These are phyloP conservation scores for Fusarium sp. DNA, from an alignment of 2,329 filamentous ascomycete species.

Conservation along the genomic window DNA sequence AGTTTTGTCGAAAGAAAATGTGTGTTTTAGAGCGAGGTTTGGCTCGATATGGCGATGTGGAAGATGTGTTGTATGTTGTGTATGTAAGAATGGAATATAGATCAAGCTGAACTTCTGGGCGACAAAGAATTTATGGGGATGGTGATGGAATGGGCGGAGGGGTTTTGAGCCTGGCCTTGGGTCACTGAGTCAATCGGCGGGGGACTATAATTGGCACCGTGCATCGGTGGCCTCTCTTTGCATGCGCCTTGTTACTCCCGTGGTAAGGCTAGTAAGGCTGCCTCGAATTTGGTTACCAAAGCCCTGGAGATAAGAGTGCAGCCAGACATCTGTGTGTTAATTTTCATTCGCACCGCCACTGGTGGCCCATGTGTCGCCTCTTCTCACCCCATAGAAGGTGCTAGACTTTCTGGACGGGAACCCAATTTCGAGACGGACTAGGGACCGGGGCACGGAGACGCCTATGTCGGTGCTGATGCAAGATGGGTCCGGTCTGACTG, in stretches of 20 bases:
- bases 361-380: conserved; percentile 21
- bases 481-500: conserved; percentile 8
- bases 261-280: conserved; percentile 28
- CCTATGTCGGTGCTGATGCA: not conserved
- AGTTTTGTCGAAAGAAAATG: conserved; percentile 38
- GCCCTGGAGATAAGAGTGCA: conserved; percentile 5
- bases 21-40: not conserved
- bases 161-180: conserved; percentile 6
- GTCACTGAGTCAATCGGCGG: conserved; percentile 51
- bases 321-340: not conserved
- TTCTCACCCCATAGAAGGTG: conserved; percentile 40
- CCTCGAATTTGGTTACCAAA: not conserved
- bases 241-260: conserved; percentile 17
- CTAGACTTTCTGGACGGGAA: conserved; percentile 36
- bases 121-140: conserved; percentile 43
- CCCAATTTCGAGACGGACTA: not conserved
- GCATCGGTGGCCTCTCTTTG: conserved; percentile 30
- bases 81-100: conserved; percentile 22
- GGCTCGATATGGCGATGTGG: not conserved
- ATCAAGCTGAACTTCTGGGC: conserved; percentile 29
- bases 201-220: conserved; percentile 34
- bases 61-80: conserved; percentile 22
- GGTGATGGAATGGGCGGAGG: conserved; percentile 44
- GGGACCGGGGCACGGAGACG: conserved; percentile 1
- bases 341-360: conserved; percentile 36